Percentiles rank a stretch among this genome's conserved stretches.
phyloP scores from a whole-genome alignment of 148 eudicot genomes.

The Fagopyrum tataricum region DNA sequence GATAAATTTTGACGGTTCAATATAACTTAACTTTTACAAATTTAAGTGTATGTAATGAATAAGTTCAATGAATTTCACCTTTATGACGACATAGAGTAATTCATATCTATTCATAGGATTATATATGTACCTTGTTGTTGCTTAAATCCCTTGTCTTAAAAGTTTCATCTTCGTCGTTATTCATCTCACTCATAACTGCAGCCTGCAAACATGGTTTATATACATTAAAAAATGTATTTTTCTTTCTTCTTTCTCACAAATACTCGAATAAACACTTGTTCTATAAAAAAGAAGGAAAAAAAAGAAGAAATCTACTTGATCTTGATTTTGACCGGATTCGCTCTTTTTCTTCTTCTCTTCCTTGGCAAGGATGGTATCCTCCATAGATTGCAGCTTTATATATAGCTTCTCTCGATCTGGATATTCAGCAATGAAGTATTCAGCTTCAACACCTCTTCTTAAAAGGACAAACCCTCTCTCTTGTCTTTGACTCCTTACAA shows the following conservation, averaged over 20 bases:
- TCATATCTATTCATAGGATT: no score
- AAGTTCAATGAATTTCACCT: no score
- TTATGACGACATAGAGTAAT: no score
- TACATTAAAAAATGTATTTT: no score
- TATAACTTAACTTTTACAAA: no score
- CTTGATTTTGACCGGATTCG: no score
- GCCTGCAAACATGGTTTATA: not conserved
- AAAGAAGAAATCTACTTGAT: not conserved
- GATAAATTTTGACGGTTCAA: no score
- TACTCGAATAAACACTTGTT: no score
- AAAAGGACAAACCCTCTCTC: not conserved
- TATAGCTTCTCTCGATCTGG: not conserved
- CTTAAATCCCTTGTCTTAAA: not conserved
- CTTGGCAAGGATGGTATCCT: not conserved
- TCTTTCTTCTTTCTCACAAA: no score
- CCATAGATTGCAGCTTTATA: not conserved
- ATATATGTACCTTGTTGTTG: conserved; percentile 5
- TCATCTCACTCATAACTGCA: not conserved
- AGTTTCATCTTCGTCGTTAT: not conserved
- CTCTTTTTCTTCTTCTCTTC: not conserved
- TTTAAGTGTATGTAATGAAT: no score
- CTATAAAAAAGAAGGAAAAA: no score
- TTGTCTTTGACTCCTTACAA: not conserved
- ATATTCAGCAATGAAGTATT: not conserved
- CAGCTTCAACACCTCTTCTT: no score